Evolutionary conservation across 129 eudicot genomes (phyloP), one percentile per base, ranked within the genome.

Genomic region (Escallonia rubra): DNA sequence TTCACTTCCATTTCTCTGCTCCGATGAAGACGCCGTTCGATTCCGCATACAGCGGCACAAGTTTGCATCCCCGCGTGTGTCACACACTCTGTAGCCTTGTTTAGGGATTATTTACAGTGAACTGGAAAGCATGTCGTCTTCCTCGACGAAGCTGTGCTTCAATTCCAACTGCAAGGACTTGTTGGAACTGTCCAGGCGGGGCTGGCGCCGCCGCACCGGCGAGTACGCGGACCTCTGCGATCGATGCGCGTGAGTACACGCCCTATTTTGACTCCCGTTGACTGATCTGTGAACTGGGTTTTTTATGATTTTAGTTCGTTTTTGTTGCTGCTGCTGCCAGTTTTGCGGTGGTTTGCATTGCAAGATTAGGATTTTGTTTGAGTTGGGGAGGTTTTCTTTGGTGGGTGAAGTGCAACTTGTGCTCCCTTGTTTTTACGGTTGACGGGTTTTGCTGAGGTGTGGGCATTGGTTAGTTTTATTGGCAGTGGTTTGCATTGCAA

Each of bases 121-220:
- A 44, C 59, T 56, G 14, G 64, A 23, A 23, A 23, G 34, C 46
- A 65, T 81, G 82, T 74, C 83, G 8, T 57, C 80, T 10, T 67
- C 78, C 59, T 57, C 82, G 67, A n/a, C 67, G n/a, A 73, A 76
- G 65, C 61, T 73, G 34, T 89, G 96, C 74, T 89, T 89, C 71
- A 89, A 89, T 76, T 76, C 85, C 10, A 82, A 58, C 61, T 89
- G 96, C 62, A 81, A 68, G 45, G 74, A 68, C 48, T 54, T 64
- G 34, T 12, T 80, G 70, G 85, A 82, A 4, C 74, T 58, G 43
- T 46, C 83, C 51, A 69, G 78, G 72, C 79, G 72, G 76, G 96
- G 96, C 8, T 89, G 96, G 96, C 87, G 83, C 46, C 79, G 83
- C 60, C 87, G 92, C 38, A 76, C 87, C 64, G 96, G 96, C 55